phyloP scores from a whole-genome alignment of 768 basidiomycete genomes.

The Boletus speciosus region DNA sequence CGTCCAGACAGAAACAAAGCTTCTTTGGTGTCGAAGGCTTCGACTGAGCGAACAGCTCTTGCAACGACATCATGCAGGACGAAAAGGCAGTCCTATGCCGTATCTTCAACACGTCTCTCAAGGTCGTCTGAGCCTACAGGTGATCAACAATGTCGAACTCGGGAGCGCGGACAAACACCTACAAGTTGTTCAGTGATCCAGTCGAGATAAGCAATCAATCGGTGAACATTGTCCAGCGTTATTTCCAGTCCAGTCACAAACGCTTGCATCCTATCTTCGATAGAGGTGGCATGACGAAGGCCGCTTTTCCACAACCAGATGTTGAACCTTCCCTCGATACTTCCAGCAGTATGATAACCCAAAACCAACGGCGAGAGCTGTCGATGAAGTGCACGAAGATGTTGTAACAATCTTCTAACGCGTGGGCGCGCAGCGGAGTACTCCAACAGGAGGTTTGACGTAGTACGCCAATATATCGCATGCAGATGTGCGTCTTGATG shows the following conservation, averaged over 20 bases:
- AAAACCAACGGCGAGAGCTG: conserved; percentile 4
- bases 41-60: conserved; percentile 21
- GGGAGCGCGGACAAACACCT: background rate
- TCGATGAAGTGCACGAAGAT: conserved; percentile 16
- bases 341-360: background rate
- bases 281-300: background rate
- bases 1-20: conserved; percentile 5
- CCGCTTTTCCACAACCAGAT: conserved; percentile 8
- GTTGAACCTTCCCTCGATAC: background rate
- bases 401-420: conserved; percentile 11
- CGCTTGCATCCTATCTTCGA: conserved; percentile 8
- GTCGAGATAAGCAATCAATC: conserved; percentile 26
- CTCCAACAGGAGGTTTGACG: conserved; percentile 32
- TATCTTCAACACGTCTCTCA: conserved; percentile 10
- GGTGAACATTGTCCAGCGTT: conserved; percentile 16
- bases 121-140: conserved; percentile 16
- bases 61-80: conserved; percentile 16
- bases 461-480: conserved; percentile 28
- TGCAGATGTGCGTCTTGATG: conserved; percentile 15
- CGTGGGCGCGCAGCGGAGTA: conserved; percentile 30
- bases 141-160: conserved; percentile 1
- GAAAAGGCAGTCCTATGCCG: conserved; percentile 9
- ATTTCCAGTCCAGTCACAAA: conserved; percentile 22
- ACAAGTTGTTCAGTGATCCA: conserved; percentile 28
- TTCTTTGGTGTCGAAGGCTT: conserved; percentile 5